Evolutionary conservation across 805 yeast genomes (phyloP).

Genomic region (Kazachstania taianensis): DNA sequence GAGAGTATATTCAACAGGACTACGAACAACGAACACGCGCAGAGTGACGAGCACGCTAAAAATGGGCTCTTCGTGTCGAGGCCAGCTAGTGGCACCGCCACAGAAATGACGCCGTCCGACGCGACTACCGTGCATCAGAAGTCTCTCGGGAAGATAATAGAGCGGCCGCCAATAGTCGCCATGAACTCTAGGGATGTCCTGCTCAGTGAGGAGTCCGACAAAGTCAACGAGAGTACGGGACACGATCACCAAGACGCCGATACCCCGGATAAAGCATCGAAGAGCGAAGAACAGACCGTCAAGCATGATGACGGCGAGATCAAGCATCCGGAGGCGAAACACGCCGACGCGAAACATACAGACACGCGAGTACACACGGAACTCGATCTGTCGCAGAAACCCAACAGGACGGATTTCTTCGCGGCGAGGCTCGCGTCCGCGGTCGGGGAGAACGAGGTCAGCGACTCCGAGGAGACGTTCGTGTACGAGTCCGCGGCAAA

Average conservation of each 20-base stretch:
- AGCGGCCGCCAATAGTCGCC: constrained; percentile 17
- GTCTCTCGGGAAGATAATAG: constrained; percentile 11
- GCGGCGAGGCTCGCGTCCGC: constrained; percentile 94
- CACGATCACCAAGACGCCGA: background rate
- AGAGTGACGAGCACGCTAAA: too few relatives aligned
- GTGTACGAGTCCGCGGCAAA: constrained; percentile 60
- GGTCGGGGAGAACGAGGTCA: constrained; percentile 76
- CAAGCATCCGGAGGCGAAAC: background rate
- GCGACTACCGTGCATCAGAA: constrained; percentile 1
- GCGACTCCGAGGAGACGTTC: constrained; percentile 90
- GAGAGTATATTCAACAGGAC: background rate
- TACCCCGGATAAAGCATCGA: background rate
- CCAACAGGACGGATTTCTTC: constrained; percentile 79
- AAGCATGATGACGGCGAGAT: background rate
- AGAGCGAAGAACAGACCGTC: background rate
- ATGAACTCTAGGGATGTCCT: constrained; percentile 22
- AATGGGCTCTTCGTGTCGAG: too few relatives aligned
- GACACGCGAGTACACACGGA: background rate
- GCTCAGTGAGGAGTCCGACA: background rate
- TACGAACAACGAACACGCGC: background rate
- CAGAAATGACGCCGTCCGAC: background rate
- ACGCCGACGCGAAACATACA: background rate
- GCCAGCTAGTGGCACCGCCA: background rate
- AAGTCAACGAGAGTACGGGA: background rate
- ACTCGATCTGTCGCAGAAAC: constrained; percentile 15